Conservation (phyloP, 352 stramenopile genomes). For the Pythium aquatile region DNA sequence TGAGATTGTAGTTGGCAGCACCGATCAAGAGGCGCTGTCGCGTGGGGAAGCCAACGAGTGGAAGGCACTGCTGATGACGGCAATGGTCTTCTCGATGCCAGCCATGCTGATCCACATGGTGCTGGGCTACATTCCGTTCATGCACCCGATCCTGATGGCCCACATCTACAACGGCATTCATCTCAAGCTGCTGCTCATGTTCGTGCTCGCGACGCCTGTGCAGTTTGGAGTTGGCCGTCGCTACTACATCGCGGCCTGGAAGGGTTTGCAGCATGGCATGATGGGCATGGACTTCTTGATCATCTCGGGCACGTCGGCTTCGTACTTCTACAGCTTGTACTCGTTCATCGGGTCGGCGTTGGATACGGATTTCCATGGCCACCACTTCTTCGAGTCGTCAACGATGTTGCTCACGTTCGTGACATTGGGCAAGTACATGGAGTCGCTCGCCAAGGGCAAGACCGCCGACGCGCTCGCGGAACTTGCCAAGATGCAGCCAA, state of each 20-base stretch:
- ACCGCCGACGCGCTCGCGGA: conserved; percentile 74
- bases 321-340: conserved; percentile 85
- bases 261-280: conserved; percentile 77
- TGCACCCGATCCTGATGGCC: conserved; percentile 71
- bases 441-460: conserved; percentile 85
- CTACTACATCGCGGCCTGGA: conserved; percentile 83
- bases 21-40: conserved; percentile 63
- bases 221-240: conserved; percentile 79
- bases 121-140: conserved; percentile 69
- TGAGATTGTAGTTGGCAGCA: conserved; percentile 50
- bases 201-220: conserved; percentile 76
- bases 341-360: conserved; percentile 69
- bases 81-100: conserved; percentile 82
- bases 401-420: conserved; percentile 88
- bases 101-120: conserved; percentile 89
- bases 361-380: conserved; percentile 60
- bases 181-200: conserved; percentile 83
- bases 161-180: conserved; percentile 73
- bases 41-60: conserved; percentile 78
- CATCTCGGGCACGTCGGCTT: conserved; percentile 79
- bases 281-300: conserved; percentile 91
- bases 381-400: conserved; percentile 89
- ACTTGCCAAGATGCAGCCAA: conserved; percentile 74
- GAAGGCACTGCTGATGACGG: conserved; percentile 63
- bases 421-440: conserved; percentile 87